phyloP scores from a whole-genome alignment of 768 basidiomycete species.

The Mrakia blollopis region DNA sequence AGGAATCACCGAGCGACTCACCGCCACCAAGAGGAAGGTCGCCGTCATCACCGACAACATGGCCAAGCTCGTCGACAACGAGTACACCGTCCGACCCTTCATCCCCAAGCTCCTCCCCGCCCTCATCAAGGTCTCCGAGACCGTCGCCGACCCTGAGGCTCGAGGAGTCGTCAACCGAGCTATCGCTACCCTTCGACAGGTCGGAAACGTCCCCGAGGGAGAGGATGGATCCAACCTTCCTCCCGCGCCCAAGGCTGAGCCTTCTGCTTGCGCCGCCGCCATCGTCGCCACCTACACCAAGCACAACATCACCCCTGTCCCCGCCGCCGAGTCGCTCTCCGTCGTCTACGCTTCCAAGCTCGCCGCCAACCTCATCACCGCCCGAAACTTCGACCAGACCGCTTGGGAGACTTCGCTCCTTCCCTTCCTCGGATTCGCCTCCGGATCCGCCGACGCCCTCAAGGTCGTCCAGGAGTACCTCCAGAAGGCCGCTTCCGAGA shows the following conservation, averaged over 20 bases:
- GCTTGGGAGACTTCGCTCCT: constrained; percentile 75
- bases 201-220: constrained; percentile 76
- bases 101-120: constrained; percentile 90
- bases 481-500: constrained; percentile 79
- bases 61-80: constrained; percentile 94
- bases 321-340: constrained; percentile 55
- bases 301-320: constrained; percentile 57
- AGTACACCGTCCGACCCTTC: constrained; percentile 93
- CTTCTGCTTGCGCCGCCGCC: constrained; percentile 59
- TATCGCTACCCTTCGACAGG: constrained; percentile 90
- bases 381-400: constrained; percentile 84
- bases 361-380: constrained; percentile 78
- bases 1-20: constrained; percentile 90
- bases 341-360: constrained; percentile 68
- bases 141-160: constrained; percentile 96
- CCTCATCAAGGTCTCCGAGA: constrained; percentile 87
- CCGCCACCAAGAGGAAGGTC: constrained; percentile 94
- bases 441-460: constrained; percentile 61
- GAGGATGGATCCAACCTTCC: constrained; percentile 90
- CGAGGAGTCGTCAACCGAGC: constrained; percentile 86
- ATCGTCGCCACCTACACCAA: constrained; percentile 82
- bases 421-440: constrained; percentile 66
- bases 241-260: constrained; percentile 71
- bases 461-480: constrained; percentile 76
- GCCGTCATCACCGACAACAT: constrained; percentile 98